Evolutionary conservation across 768 basidiomycete genomes (phyloP).

Genomic region (Gloeopeniophorella convolvens): DNA sequence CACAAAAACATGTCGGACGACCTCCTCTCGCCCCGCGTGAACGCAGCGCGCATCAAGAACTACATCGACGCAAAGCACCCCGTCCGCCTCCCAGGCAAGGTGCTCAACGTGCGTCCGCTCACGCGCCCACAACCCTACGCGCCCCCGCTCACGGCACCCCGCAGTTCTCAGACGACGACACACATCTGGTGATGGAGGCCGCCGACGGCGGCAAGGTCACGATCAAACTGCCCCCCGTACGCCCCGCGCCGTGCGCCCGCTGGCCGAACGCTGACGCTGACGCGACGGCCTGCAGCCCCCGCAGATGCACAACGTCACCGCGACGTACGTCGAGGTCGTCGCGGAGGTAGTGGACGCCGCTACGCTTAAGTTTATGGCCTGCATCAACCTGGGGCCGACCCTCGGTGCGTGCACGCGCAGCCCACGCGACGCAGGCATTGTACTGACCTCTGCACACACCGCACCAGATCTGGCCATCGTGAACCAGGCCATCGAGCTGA

Average conservation of each 20-base stretch:
- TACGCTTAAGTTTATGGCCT: slow-evolving; percentile 47
- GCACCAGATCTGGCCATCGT: slow-evolving; percentile 49
- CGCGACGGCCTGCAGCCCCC: not conserved
- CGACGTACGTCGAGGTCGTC: slow-evolving; percentile 58
- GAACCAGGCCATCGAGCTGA: slow-evolving; percentile 55
- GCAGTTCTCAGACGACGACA: slow-evolving; percentile 14
- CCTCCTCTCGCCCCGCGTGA: slow-evolving; percentile 15
- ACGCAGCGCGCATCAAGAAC: slow-evolving; percentile 10
- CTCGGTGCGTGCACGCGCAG: slow-evolving; percentile 44
- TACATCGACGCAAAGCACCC: slow-evolving; percentile 8
- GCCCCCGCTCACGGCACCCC: not conserved
- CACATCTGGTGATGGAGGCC: slow-evolving; percentile 15
- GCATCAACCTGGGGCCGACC: slow-evolving; percentile 50
- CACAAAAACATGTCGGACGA: slow-evolving; percentile 13
- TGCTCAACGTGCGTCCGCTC: slow-evolving; percentile 13
- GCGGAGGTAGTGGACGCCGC: slow-evolving; percentile 51
- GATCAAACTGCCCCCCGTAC: slow-evolving; percentile 4
- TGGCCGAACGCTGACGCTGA: not conserved
- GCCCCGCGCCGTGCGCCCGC: not conserved
- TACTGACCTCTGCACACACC: not conserved
- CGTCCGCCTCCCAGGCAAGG: slow-evolving; percentile 16
- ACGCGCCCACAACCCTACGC: too few species aligned
- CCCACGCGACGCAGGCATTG: not conserved
- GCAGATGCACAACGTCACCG: slow-evolving; percentile 37
- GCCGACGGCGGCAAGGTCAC: slow-evolving; percentile 16